These are phyloP conservation scores for Calcarisporium arbuscula DNA, from an alignment of 2,329 filamentous ascomycete genomes.

Conservation along the genomic window DNA sequence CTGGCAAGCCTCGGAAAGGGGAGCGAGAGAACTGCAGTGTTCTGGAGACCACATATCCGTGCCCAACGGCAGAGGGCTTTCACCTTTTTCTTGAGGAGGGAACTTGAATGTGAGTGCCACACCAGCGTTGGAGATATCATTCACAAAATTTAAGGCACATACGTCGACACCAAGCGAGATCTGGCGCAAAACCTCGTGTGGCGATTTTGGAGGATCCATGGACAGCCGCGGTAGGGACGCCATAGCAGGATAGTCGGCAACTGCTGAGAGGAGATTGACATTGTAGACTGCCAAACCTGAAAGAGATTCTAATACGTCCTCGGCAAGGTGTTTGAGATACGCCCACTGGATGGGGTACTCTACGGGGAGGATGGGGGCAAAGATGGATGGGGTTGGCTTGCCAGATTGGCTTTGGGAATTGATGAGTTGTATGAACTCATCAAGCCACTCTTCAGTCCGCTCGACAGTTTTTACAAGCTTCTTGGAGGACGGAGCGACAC, in stretches of 20 bases:
- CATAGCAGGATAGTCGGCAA: constrained; percentile 51
- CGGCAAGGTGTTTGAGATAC: constrained; percentile 67
- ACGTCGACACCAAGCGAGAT: constrained; percentile 74
- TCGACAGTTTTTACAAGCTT: constrained; percentile 78
- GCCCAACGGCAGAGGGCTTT: constrained; percentile 53
- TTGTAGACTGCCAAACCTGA: constrained; percentile 76
- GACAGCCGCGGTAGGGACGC: constrained; percentile 64
- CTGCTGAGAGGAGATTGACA: constrained; percentile 58
- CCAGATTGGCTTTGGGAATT: too few species aligned
- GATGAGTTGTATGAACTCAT: constrained; percentile 52
- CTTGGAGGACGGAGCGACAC: constrained; percentile 57
- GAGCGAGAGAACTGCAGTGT: constrained; percentile 55
- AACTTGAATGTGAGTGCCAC: constrained; percentile 79
- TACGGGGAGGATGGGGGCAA: constrained; percentile 68
- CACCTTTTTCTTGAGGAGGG: constrained; percentile 32
- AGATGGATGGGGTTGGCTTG: too few species aligned
- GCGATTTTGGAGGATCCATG: constrained; percentile 61
- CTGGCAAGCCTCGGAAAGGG: constrained; percentile 57
- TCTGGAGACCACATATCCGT: constrained; percentile 67
- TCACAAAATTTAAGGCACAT: constrained; percentile 70
- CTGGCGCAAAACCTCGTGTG: constrained; percentile 72
- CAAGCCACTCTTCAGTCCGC: constrained; percentile 76
- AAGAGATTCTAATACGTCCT: constrained; percentile 53
- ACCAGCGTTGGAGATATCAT: constrained; percentile 70
- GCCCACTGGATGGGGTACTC: constrained; percentile 68